A percentile compares a stretch with the other conserved stretches of the same genome.
These are phyloP conservation scores for Verticillium alfalfae DNA, from an alignment of 2,329 filamentous ascomycete species.

Conservation along the genomic window DNA sequence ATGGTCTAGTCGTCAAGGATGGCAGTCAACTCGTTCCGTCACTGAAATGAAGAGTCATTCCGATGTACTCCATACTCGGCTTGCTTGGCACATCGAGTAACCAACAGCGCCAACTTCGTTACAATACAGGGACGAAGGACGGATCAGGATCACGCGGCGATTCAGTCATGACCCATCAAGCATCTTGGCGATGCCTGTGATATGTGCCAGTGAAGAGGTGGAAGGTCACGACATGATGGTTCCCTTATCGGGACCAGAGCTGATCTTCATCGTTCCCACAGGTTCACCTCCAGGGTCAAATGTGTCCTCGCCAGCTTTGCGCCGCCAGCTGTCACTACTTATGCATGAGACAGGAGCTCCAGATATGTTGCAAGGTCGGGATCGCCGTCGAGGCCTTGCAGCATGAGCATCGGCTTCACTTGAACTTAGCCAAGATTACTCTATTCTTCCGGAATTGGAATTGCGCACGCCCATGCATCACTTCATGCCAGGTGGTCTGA, in stretches of 20 bases:
- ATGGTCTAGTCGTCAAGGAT: background rate
- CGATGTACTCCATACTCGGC: background rate
- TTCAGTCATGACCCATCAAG: background rate
- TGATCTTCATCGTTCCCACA: background rate
- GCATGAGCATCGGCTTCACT: background rate
- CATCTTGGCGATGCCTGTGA: background rate
- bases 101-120: background rate
- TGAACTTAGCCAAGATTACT: background rate
- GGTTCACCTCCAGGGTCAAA: background rate
- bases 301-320: background rate
- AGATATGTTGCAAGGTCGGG: background rate
- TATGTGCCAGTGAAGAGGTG: background rate
- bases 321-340: background rate
- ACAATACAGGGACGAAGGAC: background rate
- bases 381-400: too few species aligned
- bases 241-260: background rate
- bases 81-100: background rate
- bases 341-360: background rate
- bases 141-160: background rate
- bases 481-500: background rate
- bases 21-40: background rate
- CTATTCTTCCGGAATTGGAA: constrained; percentile 1
- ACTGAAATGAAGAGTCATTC: background rate
- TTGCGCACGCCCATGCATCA: background rate
- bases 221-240: background rate